phyloP scores from a whole-genome alignment of 768 basidiomycete genomes.

The Exidia glandulosa region DNA sequence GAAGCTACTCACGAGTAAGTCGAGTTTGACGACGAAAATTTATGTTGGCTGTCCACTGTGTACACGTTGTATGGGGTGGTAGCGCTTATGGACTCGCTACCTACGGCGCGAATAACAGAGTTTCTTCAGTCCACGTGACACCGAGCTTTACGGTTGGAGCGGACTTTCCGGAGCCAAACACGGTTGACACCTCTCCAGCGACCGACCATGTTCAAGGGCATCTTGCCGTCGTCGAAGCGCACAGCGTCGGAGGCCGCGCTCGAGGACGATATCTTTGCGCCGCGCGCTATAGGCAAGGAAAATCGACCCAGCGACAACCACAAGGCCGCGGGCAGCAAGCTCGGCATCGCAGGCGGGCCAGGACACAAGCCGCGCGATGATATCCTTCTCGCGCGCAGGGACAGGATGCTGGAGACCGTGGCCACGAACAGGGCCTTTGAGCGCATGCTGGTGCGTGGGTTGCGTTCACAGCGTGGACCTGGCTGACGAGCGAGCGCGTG shows the following conservation, averaged over 20 bases:
- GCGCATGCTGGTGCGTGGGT: constrained; percentile 54
- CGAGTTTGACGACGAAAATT: no score
- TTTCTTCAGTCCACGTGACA: no score
- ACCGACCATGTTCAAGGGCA: constrained; percentile 68
- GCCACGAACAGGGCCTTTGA: constrained; percentile 67
- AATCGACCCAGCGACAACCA: neutral
- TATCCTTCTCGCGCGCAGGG: neutral
- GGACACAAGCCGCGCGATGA: neutral
- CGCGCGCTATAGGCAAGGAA: neutral
- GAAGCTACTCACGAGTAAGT: no score
- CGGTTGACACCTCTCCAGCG: neutral
- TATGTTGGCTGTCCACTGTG: no score
- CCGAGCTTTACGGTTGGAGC: no score
- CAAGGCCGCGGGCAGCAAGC: neutral
- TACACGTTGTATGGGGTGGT: no score
- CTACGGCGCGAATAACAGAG: no score
- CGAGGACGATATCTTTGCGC: neutral
- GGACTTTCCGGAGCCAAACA: neutral
- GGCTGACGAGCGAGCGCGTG: constrained; percentile 4
- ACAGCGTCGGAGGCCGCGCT: constrained; percentile 28
- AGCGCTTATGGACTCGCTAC: no score
- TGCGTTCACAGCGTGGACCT: neutral
- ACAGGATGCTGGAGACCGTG: constrained; percentile 17
- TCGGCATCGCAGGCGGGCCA: neutral
- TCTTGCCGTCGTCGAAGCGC: constrained; percentile 54